A percentile compares a stretch with the other conserved stretches of the same genome.
phyloP scores from a whole-genome alignment of 805 yeast genomes.

The Cyberlindnera maritima region DNA sequence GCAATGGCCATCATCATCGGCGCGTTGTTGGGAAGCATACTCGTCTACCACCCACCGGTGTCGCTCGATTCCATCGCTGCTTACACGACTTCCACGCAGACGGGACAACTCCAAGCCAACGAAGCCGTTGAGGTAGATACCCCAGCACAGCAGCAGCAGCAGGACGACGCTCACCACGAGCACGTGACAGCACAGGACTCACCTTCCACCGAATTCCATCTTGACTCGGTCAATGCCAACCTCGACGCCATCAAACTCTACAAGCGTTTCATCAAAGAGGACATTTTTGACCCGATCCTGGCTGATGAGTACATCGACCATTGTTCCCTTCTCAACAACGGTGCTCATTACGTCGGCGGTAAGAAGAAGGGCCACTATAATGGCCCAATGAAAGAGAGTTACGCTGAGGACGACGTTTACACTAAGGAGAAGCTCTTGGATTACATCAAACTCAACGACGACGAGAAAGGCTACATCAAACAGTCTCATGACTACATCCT shows the following conservation, averaged over 20 bases:
- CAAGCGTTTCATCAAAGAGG: conserved; percentile 10
- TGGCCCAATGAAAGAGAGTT: conserved; percentile 19
- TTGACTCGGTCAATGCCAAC: conserved; percentile 1
- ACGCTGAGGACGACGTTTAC: conserved; percentile 15
- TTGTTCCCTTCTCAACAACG: conserved; percentile 14
- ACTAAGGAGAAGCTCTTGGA: conserved; percentile 14
- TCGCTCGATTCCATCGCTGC: not conserved
- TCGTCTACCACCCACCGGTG: not conserved
- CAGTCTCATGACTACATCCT: conserved; percentile 16
- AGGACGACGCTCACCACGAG: not conserved
- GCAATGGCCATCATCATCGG: not conserved
- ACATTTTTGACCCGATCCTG: conserved; percentile 15
- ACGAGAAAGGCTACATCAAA: conserved; percentile 6
- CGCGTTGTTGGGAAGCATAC: not conserved
- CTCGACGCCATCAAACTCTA: conserved; percentile 2
- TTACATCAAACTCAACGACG: conserved; percentile 10
- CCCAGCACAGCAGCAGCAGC: not conserved
- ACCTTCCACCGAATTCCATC: not conserved
- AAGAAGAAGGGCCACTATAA: conserved; percentile 16
- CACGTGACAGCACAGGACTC: not conserved
- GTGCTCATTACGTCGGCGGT: conserved; percentile 14
- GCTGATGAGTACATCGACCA: conserved; percentile 12
- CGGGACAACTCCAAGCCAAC: too few relatives aligned
- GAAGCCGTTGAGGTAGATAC: not conserved
- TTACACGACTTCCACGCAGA: not conserved